A percentile compares a stretch with the other conserved stretches of the same genome.
phyloP scores from a whole-genome alignment of 441 rosid species.

The Populus hybrid region DNA sequence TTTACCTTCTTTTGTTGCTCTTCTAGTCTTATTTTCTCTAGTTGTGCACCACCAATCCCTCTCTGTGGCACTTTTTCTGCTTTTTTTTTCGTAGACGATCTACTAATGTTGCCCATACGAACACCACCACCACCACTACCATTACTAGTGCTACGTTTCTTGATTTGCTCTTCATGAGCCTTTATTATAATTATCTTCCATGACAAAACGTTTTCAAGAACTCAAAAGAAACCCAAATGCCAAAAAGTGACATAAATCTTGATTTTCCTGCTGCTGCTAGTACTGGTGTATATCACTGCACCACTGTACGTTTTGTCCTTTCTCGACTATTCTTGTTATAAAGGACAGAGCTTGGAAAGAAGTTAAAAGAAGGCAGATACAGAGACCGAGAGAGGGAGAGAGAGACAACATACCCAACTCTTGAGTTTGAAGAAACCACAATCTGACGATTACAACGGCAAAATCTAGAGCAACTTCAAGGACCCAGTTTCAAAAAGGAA shows the following conservation, averaged over 20 bases:
- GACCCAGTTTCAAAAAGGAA: conserved; percentile 7
- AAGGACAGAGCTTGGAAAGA: not conserved
- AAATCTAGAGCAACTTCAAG: conserved; percentile 28
- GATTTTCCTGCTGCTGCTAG: not conserved
- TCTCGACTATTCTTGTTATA: not conserved
- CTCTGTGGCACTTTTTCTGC: conserved; percentile 50
- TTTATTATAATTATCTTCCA: conserved; percentile 24
- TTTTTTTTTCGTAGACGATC: conserved; percentile 40
- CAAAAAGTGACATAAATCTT: not conserved
- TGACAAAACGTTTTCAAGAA: not conserved
- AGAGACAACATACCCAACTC: not conserved
- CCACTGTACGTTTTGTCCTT: not conserved
- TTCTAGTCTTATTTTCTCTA: conserved; percentile 54
- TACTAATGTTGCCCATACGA: conserved; percentile 15
- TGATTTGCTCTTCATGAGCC: conserved; percentile 43
- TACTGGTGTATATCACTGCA: not conserved
- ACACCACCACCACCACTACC: conserved; percentile 17
- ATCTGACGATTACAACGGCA: conserved; percentile 10
- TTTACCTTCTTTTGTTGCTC: conserved; percentile 52
- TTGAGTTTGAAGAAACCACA: conserved; percentile 9
- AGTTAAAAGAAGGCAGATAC: not conserved
- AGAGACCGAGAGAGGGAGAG: conserved; percentile 7
- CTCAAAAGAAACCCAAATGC: not conserved
- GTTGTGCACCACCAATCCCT: conserved; percentile 64
- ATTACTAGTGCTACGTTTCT: conserved; percentile 23